phyloP scores from a whole-genome alignment of 2,329 filamentous ascomycete species.

The Fusarium tuaranense region DNA sequence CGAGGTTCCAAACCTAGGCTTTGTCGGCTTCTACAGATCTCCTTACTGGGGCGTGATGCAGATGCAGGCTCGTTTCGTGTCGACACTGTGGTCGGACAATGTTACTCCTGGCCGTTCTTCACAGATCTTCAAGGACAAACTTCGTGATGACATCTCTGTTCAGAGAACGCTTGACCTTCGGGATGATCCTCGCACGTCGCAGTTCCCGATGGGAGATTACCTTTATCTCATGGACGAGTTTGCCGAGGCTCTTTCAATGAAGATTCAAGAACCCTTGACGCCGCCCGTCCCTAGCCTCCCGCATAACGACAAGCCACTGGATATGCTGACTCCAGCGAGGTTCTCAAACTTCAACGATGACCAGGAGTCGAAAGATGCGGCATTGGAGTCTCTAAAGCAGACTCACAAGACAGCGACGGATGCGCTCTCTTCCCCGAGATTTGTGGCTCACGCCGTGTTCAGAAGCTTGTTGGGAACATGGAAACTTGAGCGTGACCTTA shows the following conservation, averaged over 20 bases:
- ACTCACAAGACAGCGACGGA: constrained; percentile 57
- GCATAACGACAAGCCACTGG: constrained; percentile 58
- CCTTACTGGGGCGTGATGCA: constrained; percentile 91
- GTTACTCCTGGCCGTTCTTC: constrained; percentile 35
- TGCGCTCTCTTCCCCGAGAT: constrained; percentile 59
- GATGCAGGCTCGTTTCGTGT: constrained; percentile 81
- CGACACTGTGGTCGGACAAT: constrained; percentile 66
- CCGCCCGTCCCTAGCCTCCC: constrained; percentile 49
- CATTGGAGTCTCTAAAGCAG: constrained; percentile 57
- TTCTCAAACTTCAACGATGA: constrained; percentile 58
- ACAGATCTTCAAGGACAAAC: constrained; percentile 52
- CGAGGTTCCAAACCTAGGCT: constrained; percentile 73
- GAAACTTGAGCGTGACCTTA: constrained; percentile 70
- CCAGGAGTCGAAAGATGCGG: constrained; percentile 53
- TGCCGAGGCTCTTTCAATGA: constrained; percentile 67
- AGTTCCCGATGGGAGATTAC: constrained; percentile 90
- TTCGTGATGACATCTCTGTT: constrained; percentile 59
- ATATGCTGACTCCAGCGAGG: constrained; percentile 67
- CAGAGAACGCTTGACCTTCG: constrained; percentile 64
- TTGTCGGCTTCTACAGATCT: constrained; percentile 86
- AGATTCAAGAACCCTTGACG: constrained; percentile 49
- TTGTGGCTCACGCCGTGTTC: constrained; percentile 76
- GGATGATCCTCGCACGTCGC: constrained; percentile 63
- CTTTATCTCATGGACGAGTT: constrained; percentile 80
- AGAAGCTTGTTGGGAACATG: constrained; percentile 77